phyloP scores from a whole-genome alignment of 495 filamentous ascomycete species.

The Cryomyces antarcticus region DNA sequence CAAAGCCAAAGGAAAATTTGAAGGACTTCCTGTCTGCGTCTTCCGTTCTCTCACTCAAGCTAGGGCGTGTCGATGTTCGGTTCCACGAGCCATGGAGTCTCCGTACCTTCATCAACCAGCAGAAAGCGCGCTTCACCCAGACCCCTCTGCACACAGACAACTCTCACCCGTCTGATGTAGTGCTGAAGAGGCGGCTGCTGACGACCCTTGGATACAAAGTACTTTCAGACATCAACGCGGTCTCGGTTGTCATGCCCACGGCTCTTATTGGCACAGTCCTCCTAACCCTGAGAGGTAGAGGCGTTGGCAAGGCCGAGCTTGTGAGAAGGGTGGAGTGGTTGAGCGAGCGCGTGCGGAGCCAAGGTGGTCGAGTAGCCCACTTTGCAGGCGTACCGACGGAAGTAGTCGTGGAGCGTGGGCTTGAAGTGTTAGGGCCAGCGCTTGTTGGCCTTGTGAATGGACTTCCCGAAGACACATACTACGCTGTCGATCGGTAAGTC shows the following conservation, averaged over 20 bases:
- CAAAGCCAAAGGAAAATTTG: constrained; percentile 86
- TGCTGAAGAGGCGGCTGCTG: constrained; percentile 37
- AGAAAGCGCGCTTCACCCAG: constrained; percentile 29
- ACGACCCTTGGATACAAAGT: constrained; percentile 78
- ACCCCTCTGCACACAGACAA: background rate
- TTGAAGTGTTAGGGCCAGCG: constrained; percentile 77
- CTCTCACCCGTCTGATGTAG: constrained; percentile 4
- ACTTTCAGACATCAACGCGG: constrained; percentile 80
- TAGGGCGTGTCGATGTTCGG: constrained; percentile 83
- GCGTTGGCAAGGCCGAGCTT: constrained; percentile 72
- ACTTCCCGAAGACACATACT: constrained; percentile 73
- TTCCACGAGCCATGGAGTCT: constrained; percentile 94
- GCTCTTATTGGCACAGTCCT: constrained; percentile 87
- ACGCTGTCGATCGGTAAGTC: constrained; percentile 56
- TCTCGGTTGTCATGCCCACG: constrained; percentile 95
- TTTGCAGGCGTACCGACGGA: constrained; percentile 63
- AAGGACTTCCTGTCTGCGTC: constrained; percentile 73
- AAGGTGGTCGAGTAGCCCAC: constrained; percentile 80
- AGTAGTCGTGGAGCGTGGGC: constrained; percentile 67
- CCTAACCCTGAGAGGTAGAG: constrained; percentile 74
- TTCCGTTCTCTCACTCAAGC: constrained; percentile 66
- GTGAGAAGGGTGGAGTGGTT: constrained; percentile 83
- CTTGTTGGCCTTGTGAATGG: constrained; percentile 63
- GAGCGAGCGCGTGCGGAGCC: constrained; percentile 55
- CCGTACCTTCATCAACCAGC: constrained; percentile 53